Evolutionary conservation across 345 rosid genomes (phyloP).

Genomic region (Erodium maritimum): DNA sequence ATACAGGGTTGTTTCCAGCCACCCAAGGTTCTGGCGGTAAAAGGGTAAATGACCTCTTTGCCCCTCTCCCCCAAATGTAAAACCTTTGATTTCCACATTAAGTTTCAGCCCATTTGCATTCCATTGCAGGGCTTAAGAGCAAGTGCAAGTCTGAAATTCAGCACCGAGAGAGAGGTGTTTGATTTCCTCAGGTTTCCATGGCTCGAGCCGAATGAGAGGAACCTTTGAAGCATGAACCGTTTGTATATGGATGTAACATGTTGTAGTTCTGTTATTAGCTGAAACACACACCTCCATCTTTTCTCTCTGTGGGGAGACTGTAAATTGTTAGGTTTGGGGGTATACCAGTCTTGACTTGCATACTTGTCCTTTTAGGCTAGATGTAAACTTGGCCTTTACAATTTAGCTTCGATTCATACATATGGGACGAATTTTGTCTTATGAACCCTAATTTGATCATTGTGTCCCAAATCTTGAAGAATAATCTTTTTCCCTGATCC

Average conservation of each 20-base stretch:
- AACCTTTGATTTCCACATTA: background rate
- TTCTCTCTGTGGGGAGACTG: background rate
- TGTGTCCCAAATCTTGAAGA: no score
- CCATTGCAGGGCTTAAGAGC: conserved; percentile 53
- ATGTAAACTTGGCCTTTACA: no score
- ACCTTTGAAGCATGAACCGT: conserved; percentile 32
- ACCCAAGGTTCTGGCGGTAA: conserved; percentile 64
- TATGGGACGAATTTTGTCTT: no score
- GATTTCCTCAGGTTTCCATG: conserved; percentile 79
- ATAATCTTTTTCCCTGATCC: no score
- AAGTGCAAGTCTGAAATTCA: conserved; percentile 43
- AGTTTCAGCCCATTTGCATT: conserved; percentile 2
- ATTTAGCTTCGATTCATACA: no score
- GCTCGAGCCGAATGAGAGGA: conserved; percentile 75
- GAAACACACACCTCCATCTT: background rate
- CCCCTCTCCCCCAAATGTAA: background rate
- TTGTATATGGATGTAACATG: background rate
- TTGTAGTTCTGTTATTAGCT: background rate
- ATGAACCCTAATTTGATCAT: no score
- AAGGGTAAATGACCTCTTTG: conserved; percentile 31
- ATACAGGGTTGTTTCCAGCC: conserved; percentile 84
- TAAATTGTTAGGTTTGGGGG: background rate
- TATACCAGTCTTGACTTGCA: background rate
- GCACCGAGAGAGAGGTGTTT: conserved; percentile 65
- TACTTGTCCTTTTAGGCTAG: no score